phyloP scores from a whole-genome alignment of 306 rosid species.

The Astragalus membranaceus region DNA sequence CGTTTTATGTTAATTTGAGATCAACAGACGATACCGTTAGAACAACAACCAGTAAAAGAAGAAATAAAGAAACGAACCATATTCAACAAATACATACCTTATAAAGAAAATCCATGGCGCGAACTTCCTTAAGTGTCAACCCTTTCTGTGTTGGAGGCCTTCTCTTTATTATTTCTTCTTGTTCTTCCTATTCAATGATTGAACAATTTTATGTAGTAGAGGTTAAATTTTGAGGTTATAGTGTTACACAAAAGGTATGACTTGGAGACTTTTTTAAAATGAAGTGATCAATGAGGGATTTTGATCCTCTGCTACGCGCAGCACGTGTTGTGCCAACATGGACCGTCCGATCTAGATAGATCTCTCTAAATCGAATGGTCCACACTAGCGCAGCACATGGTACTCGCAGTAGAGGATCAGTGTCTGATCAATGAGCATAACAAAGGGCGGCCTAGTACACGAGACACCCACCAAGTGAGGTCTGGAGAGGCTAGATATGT shows the following conservation, averaged over 20 bases:
- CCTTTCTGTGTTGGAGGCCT: conserved; percentile 62
- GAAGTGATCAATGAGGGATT: background rate
- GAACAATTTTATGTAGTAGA: background rate
- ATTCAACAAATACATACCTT: conserved; percentile 39
- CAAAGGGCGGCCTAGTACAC: too few species aligned
- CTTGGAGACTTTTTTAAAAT: background rate
- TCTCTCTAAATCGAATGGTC: too few species aligned
- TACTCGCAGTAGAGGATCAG: too few species aligned
- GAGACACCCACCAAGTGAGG: too few species aligned
- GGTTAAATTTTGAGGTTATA: background rate
- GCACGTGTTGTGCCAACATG: too few species aligned
- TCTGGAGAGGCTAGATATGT: too few species aligned
- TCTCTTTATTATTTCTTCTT: conserved; percentile 51
- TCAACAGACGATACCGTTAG: too few species aligned
- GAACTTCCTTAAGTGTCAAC: conserved; percentile 57
- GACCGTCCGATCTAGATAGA: too few species aligned
- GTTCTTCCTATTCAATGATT: conserved; percentile 56
- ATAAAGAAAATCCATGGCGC: conserved; percentile 73
- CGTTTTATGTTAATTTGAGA: background rate
- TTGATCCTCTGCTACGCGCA: too few species aligned
- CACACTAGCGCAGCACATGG: too few species aligned
- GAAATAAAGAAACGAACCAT: too few species aligned
- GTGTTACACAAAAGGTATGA: background rate
- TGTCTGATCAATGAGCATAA: background rate
- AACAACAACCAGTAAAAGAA: too few species aligned